These are phyloP conservation scores for Leccinum pellstonianum DNA, from an alignment of 768 basidiomycete species.

Conservation along the genomic window DNA sequence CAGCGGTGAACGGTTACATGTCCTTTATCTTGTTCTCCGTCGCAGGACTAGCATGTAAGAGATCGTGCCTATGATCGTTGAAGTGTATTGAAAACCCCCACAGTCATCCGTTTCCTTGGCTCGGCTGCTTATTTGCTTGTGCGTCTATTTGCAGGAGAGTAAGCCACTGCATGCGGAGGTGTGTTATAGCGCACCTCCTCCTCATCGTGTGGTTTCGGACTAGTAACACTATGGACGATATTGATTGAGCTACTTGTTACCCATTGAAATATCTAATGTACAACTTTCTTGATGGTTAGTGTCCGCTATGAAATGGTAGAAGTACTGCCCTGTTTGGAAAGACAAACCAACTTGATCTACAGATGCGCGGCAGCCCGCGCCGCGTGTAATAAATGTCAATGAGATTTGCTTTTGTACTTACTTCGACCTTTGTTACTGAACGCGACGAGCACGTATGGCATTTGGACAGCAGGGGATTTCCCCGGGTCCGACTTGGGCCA, in stretches of 20 bases:
- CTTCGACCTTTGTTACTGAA: not conserved
- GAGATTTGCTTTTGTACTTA: not conserved
- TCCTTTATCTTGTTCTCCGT: conserved; percentile 86
- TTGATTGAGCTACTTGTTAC: not conserved
- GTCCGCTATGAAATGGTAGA: not conserved
- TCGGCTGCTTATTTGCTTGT: conserved; percentile 81
- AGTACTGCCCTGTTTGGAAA: not conserved
- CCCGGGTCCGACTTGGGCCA: conserved; percentile 32
- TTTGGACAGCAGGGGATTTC: conserved; percentile 1
- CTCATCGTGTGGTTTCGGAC: not conserved
- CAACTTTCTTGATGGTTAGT: not conserved
- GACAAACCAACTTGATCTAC: not conserved
- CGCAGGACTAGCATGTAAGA: conserved; percentile 82
- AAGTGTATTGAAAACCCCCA: not conserved
- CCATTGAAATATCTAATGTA: not conserved
- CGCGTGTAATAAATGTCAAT: not conserved
- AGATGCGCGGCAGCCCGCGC: not conserved
- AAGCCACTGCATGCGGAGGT: not conserved
- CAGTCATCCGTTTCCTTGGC: conserved; percentile 85
- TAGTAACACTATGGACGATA: conserved; percentile 14
- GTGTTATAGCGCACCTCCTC: not conserved
- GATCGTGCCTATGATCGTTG: not conserved
- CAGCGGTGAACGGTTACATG: conserved; percentile 82
- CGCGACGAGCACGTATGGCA: conserved; percentile 1
- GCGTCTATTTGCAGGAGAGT: conserved; percentile 88